Base-by-base conservation (phyloP, 2,329 filamentous ascomycete species). In the Colletotrichum incanum region DNA sequence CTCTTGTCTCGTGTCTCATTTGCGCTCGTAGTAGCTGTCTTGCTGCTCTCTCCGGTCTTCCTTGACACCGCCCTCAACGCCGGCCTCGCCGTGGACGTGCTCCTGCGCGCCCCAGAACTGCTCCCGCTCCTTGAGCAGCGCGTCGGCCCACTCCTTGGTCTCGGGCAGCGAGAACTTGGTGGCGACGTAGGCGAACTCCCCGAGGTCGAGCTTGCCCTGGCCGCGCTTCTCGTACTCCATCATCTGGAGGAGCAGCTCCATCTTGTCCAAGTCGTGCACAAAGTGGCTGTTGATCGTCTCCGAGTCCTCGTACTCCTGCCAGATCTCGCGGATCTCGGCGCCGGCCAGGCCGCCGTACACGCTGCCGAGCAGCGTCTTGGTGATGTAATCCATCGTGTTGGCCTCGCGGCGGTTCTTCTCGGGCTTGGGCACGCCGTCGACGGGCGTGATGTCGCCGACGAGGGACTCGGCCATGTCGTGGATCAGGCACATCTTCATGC, bases 391-490 rank as follows among this genome's bases (percentile, higher is more conserved):
- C 94, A 99, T 98, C 0, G 95, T 97, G 58, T 92, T 90, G 0
- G 92, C 89, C 82, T 99, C 96, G 73, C 96, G 92, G 20, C 95
- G 89, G 80, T 87, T 93, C 88, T 99, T 99, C 84, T 99, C 96
- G 3, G 87, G 82, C 83, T 98, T 99, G 66, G 91, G 81, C 0
- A 99, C 91, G 23, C 91, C 90, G 79, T 99, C 96, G 5, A 96
- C 92, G 0, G 96, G 96, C 0, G 96, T 99, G 80, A 99, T 98
- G 84, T 99, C 96, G 70, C 96, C 96, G 20, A 99, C 96, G 1
- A 99, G 86, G 5, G 93, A 88, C 83, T 99, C 96, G 14, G 96
- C 96, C 94, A 99, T 98, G 84, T 99, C 96, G 86, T 99, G 96
- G 55, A 99, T 87, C 43, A 99, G 88, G 34, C 95, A 96, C 95